Conservation (phyloP, 129 eudicot species). For the Glebionis coronaria region DNA sequence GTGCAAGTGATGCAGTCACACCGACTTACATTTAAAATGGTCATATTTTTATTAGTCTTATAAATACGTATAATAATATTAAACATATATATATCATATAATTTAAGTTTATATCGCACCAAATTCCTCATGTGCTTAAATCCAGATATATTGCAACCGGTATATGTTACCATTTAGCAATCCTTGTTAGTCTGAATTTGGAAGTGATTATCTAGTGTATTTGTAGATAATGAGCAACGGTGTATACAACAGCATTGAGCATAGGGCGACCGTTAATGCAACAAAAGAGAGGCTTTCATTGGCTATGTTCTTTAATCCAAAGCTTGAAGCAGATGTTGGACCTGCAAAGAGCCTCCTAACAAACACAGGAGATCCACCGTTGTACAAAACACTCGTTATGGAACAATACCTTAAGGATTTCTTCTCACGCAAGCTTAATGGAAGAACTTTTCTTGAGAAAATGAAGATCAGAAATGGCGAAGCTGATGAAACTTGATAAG, state of each 20-base stretch:
- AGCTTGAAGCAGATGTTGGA: constrained; percentile 39
- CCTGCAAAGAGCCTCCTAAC: constrained; percentile 35
- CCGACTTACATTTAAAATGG: too few relatives aligned
- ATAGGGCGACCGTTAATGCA: constrained; percentile 37
- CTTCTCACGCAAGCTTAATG: constrained; percentile 41
- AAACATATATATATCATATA: too few relatives aligned
- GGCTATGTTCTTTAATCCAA: constrained; percentile 44
- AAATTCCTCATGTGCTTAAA: too few relatives aligned
- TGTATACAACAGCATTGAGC: constrained; percentile 42
- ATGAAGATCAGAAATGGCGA: constrained; percentile 31
- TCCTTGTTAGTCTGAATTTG: background rate
- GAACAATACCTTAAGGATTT: constrained; percentile 37
- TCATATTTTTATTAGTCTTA: too few relatives aligned
- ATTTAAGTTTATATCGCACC: too few relatives aligned
- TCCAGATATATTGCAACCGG: background rate
- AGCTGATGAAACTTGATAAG: constrained; percentile 6
- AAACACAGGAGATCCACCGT: constrained; percentile 23
- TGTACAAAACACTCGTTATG: constrained; percentile 31
- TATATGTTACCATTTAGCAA: background rate
- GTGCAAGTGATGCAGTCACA: too few relatives aligned
- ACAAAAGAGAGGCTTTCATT: constrained; percentile 32
- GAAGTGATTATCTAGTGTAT: background rate
- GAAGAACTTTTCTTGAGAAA: constrained; percentile 36
- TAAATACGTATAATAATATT: too few relatives aligned
- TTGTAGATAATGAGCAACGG: constrained; percentile 45